A percentile compares a stretch with the other conserved stretches of the same genome.
These are phyloP conservation scores for Sphaerobolus stellatus DNA, from an alignment of 1,284 basidiomycete species.

Conservation along the genomic window DNA sequence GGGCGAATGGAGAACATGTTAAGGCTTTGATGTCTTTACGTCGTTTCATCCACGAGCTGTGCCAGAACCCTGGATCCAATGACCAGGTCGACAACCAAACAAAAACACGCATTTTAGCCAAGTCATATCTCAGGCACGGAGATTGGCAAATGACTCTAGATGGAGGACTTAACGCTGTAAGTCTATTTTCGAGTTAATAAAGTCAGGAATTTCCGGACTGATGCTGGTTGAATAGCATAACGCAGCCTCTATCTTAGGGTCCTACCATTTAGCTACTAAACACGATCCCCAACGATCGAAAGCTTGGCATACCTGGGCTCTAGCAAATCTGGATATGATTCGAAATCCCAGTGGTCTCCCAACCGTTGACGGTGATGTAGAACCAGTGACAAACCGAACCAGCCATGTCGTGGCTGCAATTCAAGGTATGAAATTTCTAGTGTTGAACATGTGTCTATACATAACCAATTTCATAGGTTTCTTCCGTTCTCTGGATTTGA, in stretches of 20 bases:
- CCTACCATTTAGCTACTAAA: constrained; percentile 57
- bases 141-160: constrained; percentile 56
- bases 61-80: constrained; percentile 44
- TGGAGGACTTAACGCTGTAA: constrained; percentile 45
- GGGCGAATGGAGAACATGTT: constrained; percentile 50
- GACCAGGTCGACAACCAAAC: constrained; percentile 46
- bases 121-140: constrained; percentile 64
- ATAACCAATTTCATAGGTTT: constrained; percentile 36
- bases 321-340: constrained; percentile 63
- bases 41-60: constrained; percentile 50
- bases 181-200: too few species aligned
- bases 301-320: constrained; percentile 68
- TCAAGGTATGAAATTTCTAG: constrained; percentile 35
- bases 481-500: constrained; percentile 59
- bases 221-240: constrained; percentile 23
- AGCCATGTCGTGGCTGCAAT: constrained; percentile 58
- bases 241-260: constrained; percentile 43
- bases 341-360: constrained; percentile 40
- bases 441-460: not conserved
- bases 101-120: constrained; percentile 34
- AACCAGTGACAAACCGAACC: constrained; percentile 47
- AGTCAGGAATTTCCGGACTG: too few species aligned
- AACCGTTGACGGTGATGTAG: constrained; percentile 36
- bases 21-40: constrained; percentile 53
- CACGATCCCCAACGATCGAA: constrained; percentile 65